Percentiles rank a stretch among this genome's conserved stretches.
Evolutionary conservation across 73 alveolate genomes (phyloP).

Genomic region (Uronychia setigera): DNA sequence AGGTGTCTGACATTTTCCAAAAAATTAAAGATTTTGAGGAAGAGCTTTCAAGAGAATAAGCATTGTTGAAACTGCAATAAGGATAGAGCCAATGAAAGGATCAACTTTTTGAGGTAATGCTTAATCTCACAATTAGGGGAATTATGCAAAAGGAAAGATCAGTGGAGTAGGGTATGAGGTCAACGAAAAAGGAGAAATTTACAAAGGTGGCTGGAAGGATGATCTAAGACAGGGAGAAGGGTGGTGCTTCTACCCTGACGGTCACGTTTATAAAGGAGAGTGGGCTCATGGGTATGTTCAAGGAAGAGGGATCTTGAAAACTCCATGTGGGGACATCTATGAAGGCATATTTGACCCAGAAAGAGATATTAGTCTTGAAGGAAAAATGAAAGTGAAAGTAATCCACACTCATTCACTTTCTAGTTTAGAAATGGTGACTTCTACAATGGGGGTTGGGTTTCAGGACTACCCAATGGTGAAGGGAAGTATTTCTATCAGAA

Average conservation of each 20-base stretch:
- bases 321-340: neutral
- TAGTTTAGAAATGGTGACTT: neutral
- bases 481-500: neutral
- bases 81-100: neutral
- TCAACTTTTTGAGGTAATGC: neutral
- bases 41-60: neutral
- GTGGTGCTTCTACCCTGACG: neutral
- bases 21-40: neutral
- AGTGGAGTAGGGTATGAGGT: neutral
- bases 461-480: neutral
- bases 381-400: neutral
- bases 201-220: neutral
- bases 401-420: neutral
- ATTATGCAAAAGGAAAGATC: neutral
- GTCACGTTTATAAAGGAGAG: neutral
- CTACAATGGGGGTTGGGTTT: neutral
- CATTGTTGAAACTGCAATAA: neutral
- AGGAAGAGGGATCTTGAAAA: neutral
- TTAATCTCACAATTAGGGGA: neutral
- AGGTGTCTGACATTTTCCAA: neutral
- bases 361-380: neutral
- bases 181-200: neutral
- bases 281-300: neutral
- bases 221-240: neutral
- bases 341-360: neutral